Percentiles rank a stretch among this genome's conserved stretches.
These are phyloP conservation scores for Hortaea sp. DNA, from an alignment of 2,329 filamentous ascomycete genomes.

Conservation along the genomic window DNA sequence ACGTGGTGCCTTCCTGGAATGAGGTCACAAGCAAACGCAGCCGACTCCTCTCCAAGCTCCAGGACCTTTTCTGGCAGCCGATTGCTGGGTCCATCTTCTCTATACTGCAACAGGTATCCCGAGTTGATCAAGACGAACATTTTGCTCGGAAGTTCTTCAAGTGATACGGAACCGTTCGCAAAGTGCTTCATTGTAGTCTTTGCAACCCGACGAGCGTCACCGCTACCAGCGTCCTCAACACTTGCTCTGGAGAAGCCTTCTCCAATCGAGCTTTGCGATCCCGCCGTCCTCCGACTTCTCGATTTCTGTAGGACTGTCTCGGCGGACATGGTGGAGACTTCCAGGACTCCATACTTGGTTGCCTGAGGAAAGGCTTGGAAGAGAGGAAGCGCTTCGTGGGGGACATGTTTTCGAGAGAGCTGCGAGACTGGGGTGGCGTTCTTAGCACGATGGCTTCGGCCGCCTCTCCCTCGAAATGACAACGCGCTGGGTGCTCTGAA, in stretches of 20 bases:
- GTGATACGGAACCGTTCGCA: constrained; percentile 6
- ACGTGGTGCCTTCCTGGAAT: constrained; percentile 76
- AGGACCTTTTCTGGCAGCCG: constrained; percentile 64
- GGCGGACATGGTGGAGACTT: constrained; percentile 55
- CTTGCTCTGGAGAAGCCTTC: constrained; percentile 1
- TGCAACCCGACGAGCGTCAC: constrained; percentile 8
- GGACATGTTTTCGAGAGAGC: neutral
- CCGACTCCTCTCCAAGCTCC: constrained; percentile 62
- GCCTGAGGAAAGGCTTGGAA: constrained; percentile 83
- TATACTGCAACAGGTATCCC: constrained; percentile 65
- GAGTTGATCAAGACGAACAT: constrained; percentile 62
- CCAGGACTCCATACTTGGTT: constrained; percentile 61
- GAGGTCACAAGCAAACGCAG: constrained; percentile 69
- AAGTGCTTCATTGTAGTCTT: constrained; percentile 8
- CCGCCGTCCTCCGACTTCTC: constrained; percentile 6
- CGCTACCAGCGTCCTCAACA: constrained; percentile 6
- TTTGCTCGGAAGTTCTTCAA: constrained; percentile 53
- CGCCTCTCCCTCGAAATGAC: constrained; percentile 3
- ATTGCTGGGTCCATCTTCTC: constrained; percentile 59
- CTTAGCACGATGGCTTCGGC: neutral
- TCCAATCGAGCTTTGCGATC: neutral
- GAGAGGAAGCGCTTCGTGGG: constrained; percentile 53
- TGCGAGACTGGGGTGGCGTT: neutral
- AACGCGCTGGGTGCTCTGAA: constrained; percentile 4
- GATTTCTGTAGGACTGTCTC: constrained; percentile 39